These are phyloP conservation scores for Quercus engelmannii DNA, from an alignment of 306 rosid species.

Conservation along the genomic window DNA sequence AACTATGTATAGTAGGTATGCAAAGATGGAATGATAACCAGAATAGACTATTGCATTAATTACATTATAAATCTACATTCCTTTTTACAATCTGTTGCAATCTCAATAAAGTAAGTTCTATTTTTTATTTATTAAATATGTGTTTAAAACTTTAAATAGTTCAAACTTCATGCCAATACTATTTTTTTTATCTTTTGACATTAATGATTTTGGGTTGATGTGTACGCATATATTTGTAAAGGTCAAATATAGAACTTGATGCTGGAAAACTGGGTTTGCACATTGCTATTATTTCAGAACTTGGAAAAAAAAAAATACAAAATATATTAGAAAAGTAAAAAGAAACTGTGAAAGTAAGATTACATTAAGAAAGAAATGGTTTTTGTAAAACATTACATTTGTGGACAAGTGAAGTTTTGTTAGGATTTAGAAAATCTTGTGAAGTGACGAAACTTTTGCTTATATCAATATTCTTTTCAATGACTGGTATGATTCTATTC, in stretches of 20 bases:
- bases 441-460: not conserved
- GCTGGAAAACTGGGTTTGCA: too few species aligned
- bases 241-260: too few species aligned
- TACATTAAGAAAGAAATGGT: not conserved
- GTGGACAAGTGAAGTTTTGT: not conserved
- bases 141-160: not conserved
- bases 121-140: not conserved
- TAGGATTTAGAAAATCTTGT: too few species aligned
- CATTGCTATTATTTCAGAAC: too few species aligned
- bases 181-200: too few species aligned
- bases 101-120: not conserved
- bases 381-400: not conserved
- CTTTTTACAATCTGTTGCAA: not conserved
- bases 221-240: too few species aligned
- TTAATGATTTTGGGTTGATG: too few species aligned
- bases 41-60: not conserved
- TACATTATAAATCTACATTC: not conserved
- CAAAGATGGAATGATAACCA: not conserved
- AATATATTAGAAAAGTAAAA: too few species aligned
- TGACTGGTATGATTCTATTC: too few species aligned
- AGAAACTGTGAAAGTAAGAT: not conserved
- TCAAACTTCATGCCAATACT: not conserved
- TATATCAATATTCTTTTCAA: too few species aligned
- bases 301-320: too few species aligned
- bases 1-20: not conserved